Base-by-base conservation (phyloP, 1,139 yeast species). In the Arxiozyma slooffiae region DNA sequence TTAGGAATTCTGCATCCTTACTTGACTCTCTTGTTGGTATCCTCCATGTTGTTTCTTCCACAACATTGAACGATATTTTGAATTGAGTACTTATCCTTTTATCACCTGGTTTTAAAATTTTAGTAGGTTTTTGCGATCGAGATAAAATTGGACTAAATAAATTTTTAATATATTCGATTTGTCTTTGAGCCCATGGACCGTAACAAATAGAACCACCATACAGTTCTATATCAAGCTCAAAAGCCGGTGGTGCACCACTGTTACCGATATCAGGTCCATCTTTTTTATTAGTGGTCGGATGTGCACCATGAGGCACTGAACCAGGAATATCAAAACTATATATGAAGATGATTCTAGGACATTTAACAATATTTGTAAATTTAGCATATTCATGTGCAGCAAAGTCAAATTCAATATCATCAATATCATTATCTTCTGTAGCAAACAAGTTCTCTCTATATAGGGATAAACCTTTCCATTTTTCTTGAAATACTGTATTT, bases 151-250 rank as follows among this genome's bases (percentile, higher is more conserved):
- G 98, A 54, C 83, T 79, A 41, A 92, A 71, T 70, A 82, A 71
- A 11, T 73, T 69, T 54, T 84, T 92, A 9, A 90, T 61, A 0
- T 82, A 78, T 1, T 75, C 74, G 21, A 96, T 66, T 64, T 92
- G 95, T 44, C 90, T 78, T 54, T 90, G 95, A 0, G 97, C 85
- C 97, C 97, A 90, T 0, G 98, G 95, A 0, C 98, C 98, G 61
- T 87, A 90, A 57, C 84, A 84, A 1, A 88, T 71, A 0, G 87
- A 82, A 0, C 90, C 82, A 54, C 78, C 76, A 1, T 77, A 74
- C 5, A 88, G 60, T 20, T 72, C 74, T 18, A 89, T 51, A 51
- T 84, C 84, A 6, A 82, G 61, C 0, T 90, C 92, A 63, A 78
- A 78, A 52, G 76, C 78, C 0, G 97, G 96, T 0, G 80, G 67